Percentiles rank a stretch among this genome's conserved stretches.
Evolutionary conservation across 2,329 filamentous ascomycete species (phyloP).

Genomic region (Rutstroemia sp.): DNA sequence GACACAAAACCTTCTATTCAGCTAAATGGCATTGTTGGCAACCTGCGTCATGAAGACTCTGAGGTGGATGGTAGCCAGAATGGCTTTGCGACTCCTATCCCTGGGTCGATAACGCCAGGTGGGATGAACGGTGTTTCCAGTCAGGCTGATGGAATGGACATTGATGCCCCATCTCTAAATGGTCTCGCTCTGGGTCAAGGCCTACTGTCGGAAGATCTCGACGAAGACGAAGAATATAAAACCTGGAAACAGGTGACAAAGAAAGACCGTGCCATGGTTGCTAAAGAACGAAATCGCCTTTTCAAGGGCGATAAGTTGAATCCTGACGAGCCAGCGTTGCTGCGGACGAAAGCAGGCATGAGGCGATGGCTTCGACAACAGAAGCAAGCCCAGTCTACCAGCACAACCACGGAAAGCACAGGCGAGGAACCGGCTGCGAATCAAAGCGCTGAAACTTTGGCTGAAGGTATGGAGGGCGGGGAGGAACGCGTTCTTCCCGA

Average conservation of each 20-base stretch:
- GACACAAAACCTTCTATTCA: conserved; percentile 69
- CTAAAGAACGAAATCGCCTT: conserved; percentile 77
- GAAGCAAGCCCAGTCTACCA: conserved; percentile 53
- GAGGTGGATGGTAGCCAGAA: conserved; percentile 77
- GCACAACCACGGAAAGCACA: conserved; percentile 37
- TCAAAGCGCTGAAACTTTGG: conserved; percentile 65
- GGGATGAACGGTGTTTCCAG: conserved; percentile 64
- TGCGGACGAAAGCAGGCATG: conserved; percentile 84
- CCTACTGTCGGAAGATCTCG: conserved; percentile 64
- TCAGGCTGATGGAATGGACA: conserved; percentile 79
- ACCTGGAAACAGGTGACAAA: conserved; percentile 99
- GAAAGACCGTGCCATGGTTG: conserved; percentile 80
- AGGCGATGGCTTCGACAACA: conserved; percentile 77
- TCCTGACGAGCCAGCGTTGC: conserved; percentile 75
- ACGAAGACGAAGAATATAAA: conserved; percentile 91
- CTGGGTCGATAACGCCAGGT: conserved; percentile 66
- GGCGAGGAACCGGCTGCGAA: conserved; percentile 40
- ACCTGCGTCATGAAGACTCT: conserved; percentile 60
- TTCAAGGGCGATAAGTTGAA: conserved; percentile 84
- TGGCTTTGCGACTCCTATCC: conserved; percentile 75
- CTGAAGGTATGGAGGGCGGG: conserved; percentile 83
- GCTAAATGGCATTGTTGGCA: conserved; percentile 55
- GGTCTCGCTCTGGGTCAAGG: conserved; percentile 57
- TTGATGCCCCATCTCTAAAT: conserved; percentile 68
- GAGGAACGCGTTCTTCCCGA: conserved; percentile 81